Percentiles rank a stretch among this genome's conserved stretches.
Conservation (phyloP, 1,139 yeast species). For the Hyphopichia wangnamkhiaoensis region DNA sequence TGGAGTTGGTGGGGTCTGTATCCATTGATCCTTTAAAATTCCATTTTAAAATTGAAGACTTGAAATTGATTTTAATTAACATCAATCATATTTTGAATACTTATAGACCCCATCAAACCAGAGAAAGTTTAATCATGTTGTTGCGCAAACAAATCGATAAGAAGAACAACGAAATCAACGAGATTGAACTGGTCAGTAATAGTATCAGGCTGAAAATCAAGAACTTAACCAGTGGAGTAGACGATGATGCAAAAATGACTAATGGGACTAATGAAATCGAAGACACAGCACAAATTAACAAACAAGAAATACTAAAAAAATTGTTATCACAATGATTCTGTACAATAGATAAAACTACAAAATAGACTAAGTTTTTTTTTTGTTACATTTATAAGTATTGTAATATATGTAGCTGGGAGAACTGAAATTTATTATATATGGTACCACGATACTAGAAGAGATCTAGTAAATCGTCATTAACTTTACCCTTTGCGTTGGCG, state of each 20-base stretch:
- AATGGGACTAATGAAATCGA: not conserved
- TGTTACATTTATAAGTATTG: too few relatives aligned
- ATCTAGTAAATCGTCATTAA: conserved; percentile 55
- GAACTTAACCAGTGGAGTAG: conserved; percentile 20
- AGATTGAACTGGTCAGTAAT: conserved; percentile 46
- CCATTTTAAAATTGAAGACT: conserved; percentile 66
- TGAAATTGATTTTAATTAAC: conserved; percentile 73
- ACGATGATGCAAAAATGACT: not conserved
- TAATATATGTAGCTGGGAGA: not conserved
- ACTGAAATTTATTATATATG: too few relatives aligned
- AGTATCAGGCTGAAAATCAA: conserved; percentile 46
- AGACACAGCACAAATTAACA: conserved; percentile 1
- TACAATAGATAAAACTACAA: too few relatives aligned
- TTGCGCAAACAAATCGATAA: conserved; percentile 63
- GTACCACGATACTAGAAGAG: conserved; percentile 48
- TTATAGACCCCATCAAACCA: conserved; percentile 85
- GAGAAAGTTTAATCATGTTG: conserved; percentile 75
- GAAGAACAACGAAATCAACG: conserved; percentile 53
- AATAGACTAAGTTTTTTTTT: too few relatives aligned
- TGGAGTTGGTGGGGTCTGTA: conserved; percentile 75
- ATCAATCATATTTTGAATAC: conserved; percentile 83
- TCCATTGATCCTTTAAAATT: conserved; percentile 67
- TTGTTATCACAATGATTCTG: conserved; percentile 16
- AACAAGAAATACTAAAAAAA: conserved; percentile 14
- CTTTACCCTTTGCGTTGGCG: conserved; percentile 14